These are phyloP conservation scores for Chrysanthemum seticuspe DNA, from an alignment of 129 eudicot species.

Conservation along the genomic window DNA sequence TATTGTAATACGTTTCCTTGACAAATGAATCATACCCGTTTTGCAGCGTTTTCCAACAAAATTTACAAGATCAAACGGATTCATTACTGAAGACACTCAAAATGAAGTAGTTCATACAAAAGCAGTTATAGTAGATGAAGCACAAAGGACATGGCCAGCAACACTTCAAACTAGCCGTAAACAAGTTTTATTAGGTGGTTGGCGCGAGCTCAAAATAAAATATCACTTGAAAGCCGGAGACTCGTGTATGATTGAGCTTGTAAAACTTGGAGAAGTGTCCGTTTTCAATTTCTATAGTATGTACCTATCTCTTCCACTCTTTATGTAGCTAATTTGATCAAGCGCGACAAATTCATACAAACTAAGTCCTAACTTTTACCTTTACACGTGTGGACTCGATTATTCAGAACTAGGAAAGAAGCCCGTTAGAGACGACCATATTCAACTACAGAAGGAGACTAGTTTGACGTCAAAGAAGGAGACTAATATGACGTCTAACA, in stretches of 20 bases:
- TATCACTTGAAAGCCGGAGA: constrained; percentile 22
- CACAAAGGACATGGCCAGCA: constrained; percentile 24
- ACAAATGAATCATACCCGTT: neutral
- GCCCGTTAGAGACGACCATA: neutral
- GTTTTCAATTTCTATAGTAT: constrained; percentile 23
- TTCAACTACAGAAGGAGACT: constrained; percentile 9
- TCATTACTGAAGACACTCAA: neutral
- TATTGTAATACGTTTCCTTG: neutral
- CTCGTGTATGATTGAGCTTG: constrained; percentile 21
- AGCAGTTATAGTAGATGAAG: constrained; percentile 20
- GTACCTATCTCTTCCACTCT: neutral
- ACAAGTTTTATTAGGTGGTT: neutral
- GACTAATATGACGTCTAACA: neutral
- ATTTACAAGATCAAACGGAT: constrained; percentile 29
- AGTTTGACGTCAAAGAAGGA: neutral
- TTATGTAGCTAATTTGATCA: neutral
- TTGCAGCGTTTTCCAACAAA: constrained; percentile 24
- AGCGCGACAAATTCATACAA: too few species aligned
- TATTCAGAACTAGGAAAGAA: neutral
- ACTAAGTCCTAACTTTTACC: too few species aligned
- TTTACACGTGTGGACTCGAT: too few species aligned
- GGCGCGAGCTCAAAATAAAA: constrained; percentile 4
- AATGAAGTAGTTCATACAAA: neutral
- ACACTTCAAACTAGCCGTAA: neutral
- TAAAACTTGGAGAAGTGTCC: constrained; percentile 10